Evolutionary conservation across 306 rosid species (phyloP), one percentile per base, ranked within the genome.

Genomic region (Vigna angularis): DNA sequence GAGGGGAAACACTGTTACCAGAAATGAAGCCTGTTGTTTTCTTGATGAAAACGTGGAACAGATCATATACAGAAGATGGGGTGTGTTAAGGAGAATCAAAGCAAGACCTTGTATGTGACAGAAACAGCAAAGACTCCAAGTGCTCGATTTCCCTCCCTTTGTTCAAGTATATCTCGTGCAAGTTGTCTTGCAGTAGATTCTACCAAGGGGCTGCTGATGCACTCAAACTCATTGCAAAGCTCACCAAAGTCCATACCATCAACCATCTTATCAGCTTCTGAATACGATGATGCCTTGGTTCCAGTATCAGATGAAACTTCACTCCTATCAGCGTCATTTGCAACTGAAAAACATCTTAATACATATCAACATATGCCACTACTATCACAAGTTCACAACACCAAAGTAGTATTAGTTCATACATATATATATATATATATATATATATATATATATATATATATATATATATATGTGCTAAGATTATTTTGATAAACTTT

Each of bases 171-270:
- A 53, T 95, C 99, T 1, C 89, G 95, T 0, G 77, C 98, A 70
- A 91, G 98, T 70, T 95, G 99, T 66, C 99, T 86, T 7, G 99
- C 96, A 0, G 99, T 89, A 58, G 97, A 89, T 80, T 95, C 99
- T 24, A 95, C 93, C 79, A 86, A 84, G 26, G 99, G 99, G 70
- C 99, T 95, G 48, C 99, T 95, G n/a, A 86, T 81, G 89, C 99
- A 95, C 86, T 92, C 99, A 62, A 95, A 95, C 77, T 95, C 99
- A 69, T 95, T 86, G 91, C 99, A 95, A 0, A 95, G 93, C 86
- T 93, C 97, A n/a, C 98, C 98, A 66, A 95, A 93, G 50, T 93
- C 79, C 89, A 95, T 64, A 1, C 90, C 88, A 77, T 93, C 99
- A 0, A 93, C 93, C 8, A 95, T 82, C 86, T 82, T 91, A 83